Conservation (phyloP, 192 early-diverging fungal species). For the Linnemannia hyalina region DNA sequence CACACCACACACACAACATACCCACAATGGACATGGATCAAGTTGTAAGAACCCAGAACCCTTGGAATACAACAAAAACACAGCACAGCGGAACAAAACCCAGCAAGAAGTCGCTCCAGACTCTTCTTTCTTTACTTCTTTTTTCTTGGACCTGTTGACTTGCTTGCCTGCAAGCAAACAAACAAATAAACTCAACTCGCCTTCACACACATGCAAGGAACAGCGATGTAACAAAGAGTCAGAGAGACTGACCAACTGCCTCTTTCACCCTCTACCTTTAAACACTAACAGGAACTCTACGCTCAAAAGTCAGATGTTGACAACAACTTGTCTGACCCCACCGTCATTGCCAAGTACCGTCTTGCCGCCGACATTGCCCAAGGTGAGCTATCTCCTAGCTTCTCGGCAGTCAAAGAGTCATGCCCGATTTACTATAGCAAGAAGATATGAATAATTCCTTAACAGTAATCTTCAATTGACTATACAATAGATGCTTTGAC, state of each 20-base stretch:
- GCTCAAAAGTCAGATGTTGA: slow-evolving; percentile 67
- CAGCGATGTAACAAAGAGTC: background rate
- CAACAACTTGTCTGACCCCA: slow-evolving; percentile 75
- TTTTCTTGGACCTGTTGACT: background rate
- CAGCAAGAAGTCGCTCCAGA: background rate
- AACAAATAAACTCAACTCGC: background rate
- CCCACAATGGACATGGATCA: slow-evolving; percentile 47
- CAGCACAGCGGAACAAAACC: too few relatives aligned
- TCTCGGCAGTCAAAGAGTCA: background rate
- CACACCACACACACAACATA: background rate
- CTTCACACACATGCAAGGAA: background rate
- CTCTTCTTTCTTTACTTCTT: background rate
- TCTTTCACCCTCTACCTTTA: background rate
- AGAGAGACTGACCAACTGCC: background rate
- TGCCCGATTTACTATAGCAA: background rate
- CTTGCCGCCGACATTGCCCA: slow-evolving; percentile 84
- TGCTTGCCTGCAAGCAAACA: background rate
- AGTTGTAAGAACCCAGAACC: slow-evolving; percentile 22
- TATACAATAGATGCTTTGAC: slow-evolving; percentile 64
- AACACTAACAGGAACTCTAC: slow-evolving; percentile 41
- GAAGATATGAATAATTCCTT: background rate
- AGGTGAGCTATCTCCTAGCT: slow-evolving; percentile 58
- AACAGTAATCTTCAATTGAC: background rate
- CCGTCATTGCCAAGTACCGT: slow-evolving; percentile 80
- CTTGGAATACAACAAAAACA: background rate